phyloP scores from a whole-genome alignment of 768 basidiomycete species.

The Lentinula edodes region DNA sequence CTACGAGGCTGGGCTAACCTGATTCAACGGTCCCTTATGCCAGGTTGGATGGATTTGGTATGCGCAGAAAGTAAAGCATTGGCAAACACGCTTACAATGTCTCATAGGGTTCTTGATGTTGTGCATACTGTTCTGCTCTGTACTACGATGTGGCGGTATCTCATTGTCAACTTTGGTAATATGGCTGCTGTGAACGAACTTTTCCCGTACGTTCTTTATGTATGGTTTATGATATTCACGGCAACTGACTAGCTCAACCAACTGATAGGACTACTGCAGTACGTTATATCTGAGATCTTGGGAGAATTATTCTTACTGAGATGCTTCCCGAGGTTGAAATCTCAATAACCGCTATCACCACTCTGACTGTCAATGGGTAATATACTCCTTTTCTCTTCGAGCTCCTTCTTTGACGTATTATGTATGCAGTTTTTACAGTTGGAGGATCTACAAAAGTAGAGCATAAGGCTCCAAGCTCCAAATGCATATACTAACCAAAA shows the following conservation, averaged over 20 bases:
- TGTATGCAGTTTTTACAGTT: neutral
- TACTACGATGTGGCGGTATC: constrained; percentile 7
- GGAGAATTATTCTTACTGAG: neutral
- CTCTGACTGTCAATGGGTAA: constrained; percentile 10
- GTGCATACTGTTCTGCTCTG: constrained; percentile 10
- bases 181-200: neutral
- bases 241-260: neutral
- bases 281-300: neutral
- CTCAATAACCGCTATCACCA: constrained; percentile 7
- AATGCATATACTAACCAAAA: neutral
- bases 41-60: too few species aligned
- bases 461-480: too few species aligned
- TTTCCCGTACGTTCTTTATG: neutral
- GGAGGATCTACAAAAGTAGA: neutral
- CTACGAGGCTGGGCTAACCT: too few species aligned
- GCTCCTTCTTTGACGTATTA: too few species aligned
- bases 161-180: constrained; percentile 1
- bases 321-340: neutral
- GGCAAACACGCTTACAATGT: too few species aligned
- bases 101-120: constrained; percentile 6
- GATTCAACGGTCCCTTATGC: too few species aligned
- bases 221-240: too few species aligned
- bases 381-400: neutral
- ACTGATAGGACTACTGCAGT: neutral
- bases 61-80: too few species aligned